Conservation (phyloP, 768 basidiomycete genomes). For the Mycena amicta region DNA sequence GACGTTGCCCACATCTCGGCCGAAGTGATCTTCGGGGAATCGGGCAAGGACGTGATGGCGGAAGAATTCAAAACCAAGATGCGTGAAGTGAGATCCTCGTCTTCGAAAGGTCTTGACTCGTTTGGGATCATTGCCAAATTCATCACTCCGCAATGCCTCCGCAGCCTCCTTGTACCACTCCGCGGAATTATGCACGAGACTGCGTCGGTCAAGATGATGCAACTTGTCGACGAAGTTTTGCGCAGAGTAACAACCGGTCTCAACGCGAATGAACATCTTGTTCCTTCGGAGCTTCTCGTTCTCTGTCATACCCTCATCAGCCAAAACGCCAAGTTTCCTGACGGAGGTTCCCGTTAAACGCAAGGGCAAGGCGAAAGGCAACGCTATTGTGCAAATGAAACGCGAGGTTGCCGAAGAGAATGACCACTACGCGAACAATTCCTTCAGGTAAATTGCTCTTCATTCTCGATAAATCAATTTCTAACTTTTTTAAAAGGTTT, state of each 20-base stretch:
- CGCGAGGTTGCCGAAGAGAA: constrained; percentile 55
- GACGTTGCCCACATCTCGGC: constrained; percentile 81
- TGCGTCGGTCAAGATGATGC: constrained; percentile 76
- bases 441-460: constrained; percentile 64
- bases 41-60: constrained; percentile 82
- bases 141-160: constrained; percentile 77
- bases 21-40: constrained; percentile 93
- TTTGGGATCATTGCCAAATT: constrained; percentile 80
- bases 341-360: constrained; percentile 52
- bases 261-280: constrained; percentile 76
- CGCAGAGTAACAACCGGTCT: constrained; percentile 82
- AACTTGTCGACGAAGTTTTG: constrained; percentile 85
- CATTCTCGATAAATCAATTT: not conserved
- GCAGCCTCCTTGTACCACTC: constrained; percentile 74
- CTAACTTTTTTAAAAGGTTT: constrained; percentile 58
- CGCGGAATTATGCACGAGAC: constrained; percentile 87
- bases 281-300: constrained; percentile 69
- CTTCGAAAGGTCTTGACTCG: constrained; percentile 83
- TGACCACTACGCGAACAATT: constrained; percentile 84
- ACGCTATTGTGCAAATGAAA: constrained; percentile 78
- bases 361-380: constrained; percentile 45
- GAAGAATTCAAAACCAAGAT: constrained; percentile 95
- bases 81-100: constrained; percentile 84
- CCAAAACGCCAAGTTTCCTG: constrained; percentile 87
- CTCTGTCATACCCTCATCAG: constrained; percentile 89